Conservation (phyloP, 2,329 filamentous ascomycete species). For the Calonectria honghensis region DNA sequence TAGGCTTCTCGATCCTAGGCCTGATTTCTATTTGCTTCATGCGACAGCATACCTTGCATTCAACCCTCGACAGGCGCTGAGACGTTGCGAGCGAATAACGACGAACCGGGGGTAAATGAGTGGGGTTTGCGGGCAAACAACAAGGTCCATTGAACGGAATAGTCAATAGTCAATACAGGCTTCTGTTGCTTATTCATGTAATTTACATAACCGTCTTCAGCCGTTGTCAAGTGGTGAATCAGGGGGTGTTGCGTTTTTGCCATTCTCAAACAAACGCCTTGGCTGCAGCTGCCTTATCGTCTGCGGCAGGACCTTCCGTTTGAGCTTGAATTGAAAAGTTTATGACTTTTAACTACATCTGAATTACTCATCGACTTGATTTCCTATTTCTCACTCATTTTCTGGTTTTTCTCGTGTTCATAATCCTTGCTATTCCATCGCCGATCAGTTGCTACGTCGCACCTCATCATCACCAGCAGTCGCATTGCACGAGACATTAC, state of each 20-base stretch:
- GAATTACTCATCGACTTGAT: not conserved
- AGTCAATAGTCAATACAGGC: not conserved
- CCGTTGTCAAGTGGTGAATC: not conserved
- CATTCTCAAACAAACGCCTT: not conserved
- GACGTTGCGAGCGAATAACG: not conserved
- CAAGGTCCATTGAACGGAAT: not conserved
- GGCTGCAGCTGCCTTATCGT: not conserved
- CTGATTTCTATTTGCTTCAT: constrained; percentile 80
- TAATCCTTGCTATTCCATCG: not conserved
- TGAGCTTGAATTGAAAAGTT: not conserved
- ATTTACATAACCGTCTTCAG: not conserved
- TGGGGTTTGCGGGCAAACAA: not conserved
- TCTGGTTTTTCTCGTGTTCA: not conserved
- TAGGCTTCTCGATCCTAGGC: constrained; percentile 78
- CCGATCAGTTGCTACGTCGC: not conserved
- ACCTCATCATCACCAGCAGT: not conserved
- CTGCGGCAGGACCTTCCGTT: not conserved
- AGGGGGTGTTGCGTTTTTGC: not conserved
- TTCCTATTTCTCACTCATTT: too few relatives aligned
- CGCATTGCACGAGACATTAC: not conserved
- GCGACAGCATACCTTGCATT: constrained; percentile 86
- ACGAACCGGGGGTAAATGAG: not conserved
- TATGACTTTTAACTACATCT: not conserved
- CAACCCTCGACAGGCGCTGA: constrained; percentile 71
- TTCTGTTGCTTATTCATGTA: not conserved